phyloP scores from a whole-genome alignment of 495 filamentous ascomycete species.

The Schizothecium vesticola region DNA sequence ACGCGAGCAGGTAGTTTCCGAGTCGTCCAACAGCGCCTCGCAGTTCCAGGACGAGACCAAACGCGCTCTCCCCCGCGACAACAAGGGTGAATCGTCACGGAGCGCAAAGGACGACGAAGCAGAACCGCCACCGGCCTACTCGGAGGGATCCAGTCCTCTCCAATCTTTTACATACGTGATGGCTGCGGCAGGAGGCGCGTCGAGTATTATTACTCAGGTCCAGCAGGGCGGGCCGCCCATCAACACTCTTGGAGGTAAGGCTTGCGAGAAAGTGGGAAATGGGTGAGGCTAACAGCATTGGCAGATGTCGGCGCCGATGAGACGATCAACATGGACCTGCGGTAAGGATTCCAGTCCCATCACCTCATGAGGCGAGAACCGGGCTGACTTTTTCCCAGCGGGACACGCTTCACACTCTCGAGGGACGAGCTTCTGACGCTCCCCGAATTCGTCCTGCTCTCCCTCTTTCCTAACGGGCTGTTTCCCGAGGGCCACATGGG shows the following conservation, averaged over 20 bases:
- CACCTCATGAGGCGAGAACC: slow-evolving; percentile 18
- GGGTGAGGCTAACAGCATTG: slow-evolving; percentile 1
- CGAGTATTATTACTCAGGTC: slow-evolving; percentile 98
- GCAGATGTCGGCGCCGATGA: slow-evolving; percentile 86
- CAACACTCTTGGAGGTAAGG: slow-evolving; percentile 79
- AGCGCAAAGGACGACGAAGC: slow-evolving; percentile 65
- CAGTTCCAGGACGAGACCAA: slow-evolving; percentile 64
- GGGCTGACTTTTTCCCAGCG: slow-evolving; percentile 48
- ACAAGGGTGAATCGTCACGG: slow-evolving; percentile 63
- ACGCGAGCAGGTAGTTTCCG: slow-evolving; percentile 36
- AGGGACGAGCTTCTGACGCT: slow-evolving; percentile 91
- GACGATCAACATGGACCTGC: slow-evolving; percentile 88
- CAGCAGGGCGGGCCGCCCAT: slow-evolving; percentile 86
- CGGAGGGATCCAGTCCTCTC: slow-evolving; percentile 88
- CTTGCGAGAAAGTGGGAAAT: slow-evolving; percentile 1
- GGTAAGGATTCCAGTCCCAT: slow-evolving; percentile 49
- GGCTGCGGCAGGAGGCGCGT: slow-evolving; percentile 91
- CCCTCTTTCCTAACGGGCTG: slow-evolving; percentile 95
- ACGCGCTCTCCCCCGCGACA: slow-evolving; percentile 70
- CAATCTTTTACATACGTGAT: slow-evolving; percentile 94
- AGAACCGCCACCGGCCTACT: slow-evolving; percentile 93
- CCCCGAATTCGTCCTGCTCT: slow-evolving; percentile 96
- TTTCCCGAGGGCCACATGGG: slow-evolving; percentile 97
- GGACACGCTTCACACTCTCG: slow-evolving; percentile 86
- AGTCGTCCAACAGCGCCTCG: slow-evolving; percentile 35